Evolutionary conservation across 2,329 filamentous ascomycete genomes (phyloP).

Genomic region (Fusarium zealandicum): DNA sequence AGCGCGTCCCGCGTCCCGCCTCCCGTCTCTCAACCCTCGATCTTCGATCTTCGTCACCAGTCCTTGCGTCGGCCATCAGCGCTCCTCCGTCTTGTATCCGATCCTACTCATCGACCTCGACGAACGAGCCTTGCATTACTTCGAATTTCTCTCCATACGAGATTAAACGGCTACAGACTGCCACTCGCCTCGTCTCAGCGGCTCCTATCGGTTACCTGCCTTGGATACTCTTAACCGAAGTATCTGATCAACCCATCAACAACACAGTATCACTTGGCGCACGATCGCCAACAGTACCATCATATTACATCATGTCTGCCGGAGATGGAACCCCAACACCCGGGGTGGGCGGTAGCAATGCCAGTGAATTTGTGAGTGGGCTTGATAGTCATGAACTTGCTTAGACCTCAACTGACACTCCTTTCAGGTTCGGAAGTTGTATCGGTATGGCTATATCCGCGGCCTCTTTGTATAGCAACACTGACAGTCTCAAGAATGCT

Average conservation of each 20-base stretch:
- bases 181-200: constrained; percentile 30
- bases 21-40: not conserved
- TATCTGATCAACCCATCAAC: constrained; percentile 4
- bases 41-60: constrained; percentile 17
- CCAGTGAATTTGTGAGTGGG: constrained; percentile 89
- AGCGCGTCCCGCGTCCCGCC: constrained; percentile 17
- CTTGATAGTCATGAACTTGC: not conserved
- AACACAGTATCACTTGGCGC: constrained; percentile 4
- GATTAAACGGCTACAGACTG: constrained; percentile 15
- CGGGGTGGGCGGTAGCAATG: constrained; percentile 71
- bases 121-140: not conserved
- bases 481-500: constrained; percentile 68
- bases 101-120: not conserved
- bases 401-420: constrained; percentile 36
- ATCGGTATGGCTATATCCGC: constrained; percentile 73
- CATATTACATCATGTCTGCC: constrained; percentile 44
- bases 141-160: constrained; percentile 2
- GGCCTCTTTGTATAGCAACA: not conserved
- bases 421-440: constrained; percentile 89
- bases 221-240: constrained; percentile 19
- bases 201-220: constrained; percentile 22
- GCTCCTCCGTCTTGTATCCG: constrained; percentile 11
- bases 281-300: constrained; percentile 4
- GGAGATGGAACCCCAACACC: constrained; percentile 45
- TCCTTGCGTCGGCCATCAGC: constrained; percentile 19